phyloP scores from a whole-genome alignment of 768 basidiomycete species.

The Mycena latifolia region DNA sequence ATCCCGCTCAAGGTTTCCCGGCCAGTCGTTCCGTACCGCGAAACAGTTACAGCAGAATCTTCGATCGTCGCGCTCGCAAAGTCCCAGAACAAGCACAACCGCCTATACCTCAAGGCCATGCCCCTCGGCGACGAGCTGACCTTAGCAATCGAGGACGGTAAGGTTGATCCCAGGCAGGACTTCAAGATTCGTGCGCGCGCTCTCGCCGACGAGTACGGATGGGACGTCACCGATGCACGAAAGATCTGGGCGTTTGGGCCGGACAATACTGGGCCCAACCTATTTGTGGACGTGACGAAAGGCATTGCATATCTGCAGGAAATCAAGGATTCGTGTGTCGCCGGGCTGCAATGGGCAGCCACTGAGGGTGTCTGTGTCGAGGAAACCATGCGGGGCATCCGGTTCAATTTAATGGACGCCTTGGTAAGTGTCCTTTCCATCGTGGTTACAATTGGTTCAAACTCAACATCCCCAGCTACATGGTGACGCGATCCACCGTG shows the following conservation, averaged over 20 bases:
- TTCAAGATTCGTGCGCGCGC: constrained; percentile 95
- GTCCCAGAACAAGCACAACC: constrained; percentile 99
- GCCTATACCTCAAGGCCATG: constrained; percentile 92
- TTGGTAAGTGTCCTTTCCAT: constrained; percentile 65
- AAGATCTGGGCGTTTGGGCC: constrained; percentile 99
- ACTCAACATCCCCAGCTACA: constrained; percentile 74
- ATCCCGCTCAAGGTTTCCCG: constrained; percentile 98
- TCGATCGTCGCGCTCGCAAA: constrained; percentile 97
- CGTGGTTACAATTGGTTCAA: neutral
- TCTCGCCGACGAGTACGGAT: constrained; percentile 95
- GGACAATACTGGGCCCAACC: constrained; percentile 95
- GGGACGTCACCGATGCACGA: constrained; percentile 99
- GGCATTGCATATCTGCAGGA: constrained; percentile 99
- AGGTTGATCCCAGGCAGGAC: constrained; percentile 92
- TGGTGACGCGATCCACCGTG: constrained; percentile 98
- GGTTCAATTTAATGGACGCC: constrained; percentile 95
- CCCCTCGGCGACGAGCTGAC: constrained; percentile 96
- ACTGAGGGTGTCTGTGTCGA: constrained; percentile 97
- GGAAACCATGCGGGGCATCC: constrained; percentile 98
- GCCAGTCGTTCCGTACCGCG: constrained; percentile 96
- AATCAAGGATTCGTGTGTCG: constrained; percentile 99
- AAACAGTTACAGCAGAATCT: constrained; percentile 97
- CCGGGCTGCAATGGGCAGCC: constrained; percentile 99
- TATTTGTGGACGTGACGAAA: constrained; percentile 98
- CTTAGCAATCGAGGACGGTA: constrained; percentile 90